phyloP scores from a whole-genome alignment of 345 rosid species.

The Aquilaria yunnanensis region DNA sequence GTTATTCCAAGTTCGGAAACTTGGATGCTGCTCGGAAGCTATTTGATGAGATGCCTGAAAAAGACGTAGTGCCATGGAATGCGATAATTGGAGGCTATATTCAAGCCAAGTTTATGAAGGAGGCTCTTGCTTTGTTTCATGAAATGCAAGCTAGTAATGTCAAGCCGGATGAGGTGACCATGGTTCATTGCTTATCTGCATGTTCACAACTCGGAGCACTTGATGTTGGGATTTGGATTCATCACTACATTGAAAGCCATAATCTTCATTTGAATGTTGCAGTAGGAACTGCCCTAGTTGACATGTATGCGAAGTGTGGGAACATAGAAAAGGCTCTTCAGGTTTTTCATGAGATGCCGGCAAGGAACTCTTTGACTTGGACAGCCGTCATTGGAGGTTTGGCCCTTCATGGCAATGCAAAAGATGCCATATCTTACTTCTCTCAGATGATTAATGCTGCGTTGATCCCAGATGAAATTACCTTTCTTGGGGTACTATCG shows the following conservation, averaged over 20 bases:
- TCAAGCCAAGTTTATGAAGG: conserved; percentile 55
- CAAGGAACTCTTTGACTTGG: conserved; percentile 71
- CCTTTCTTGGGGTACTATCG: conserved; percentile 68
- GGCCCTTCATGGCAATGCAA: conserved; percentile 67
- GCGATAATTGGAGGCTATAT: conserved; percentile 73
- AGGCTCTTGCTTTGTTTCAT: conserved; percentile 63
- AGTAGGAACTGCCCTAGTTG: conserved; percentile 71
- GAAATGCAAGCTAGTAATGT: conserved; percentile 63
- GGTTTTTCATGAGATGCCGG: conserved; percentile 57
- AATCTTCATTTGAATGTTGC: conserved; percentile 51
- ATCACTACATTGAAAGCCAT: conserved; percentile 55
- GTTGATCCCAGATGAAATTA: conserved; percentile 72
- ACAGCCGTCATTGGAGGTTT: conserved; percentile 72
- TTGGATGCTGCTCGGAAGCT: conserved; percentile 50
- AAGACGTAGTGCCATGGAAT: conserved; percentile 79
- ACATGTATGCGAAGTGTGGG: conserved; percentile 91
- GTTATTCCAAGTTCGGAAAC: conserved; percentile 59
- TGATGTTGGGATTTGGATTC: conserved; percentile 78
- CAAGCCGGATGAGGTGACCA: conserved; percentile 65
- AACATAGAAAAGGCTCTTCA: conserved; percentile 57
- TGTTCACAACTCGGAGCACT: conserved; percentile 92
- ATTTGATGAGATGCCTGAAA: conserved; percentile 59
- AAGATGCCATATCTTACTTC: conserved; percentile 61
- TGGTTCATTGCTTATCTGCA: conserved; percentile 81
- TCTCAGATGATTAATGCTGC: conserved; percentile 55